Evolutionary conservation across 2,329 filamentous ascomycete species (phyloP), one percentile per base, ranked within the genome.

Genomic region (Emericellopsis cladophorae): DNA sequence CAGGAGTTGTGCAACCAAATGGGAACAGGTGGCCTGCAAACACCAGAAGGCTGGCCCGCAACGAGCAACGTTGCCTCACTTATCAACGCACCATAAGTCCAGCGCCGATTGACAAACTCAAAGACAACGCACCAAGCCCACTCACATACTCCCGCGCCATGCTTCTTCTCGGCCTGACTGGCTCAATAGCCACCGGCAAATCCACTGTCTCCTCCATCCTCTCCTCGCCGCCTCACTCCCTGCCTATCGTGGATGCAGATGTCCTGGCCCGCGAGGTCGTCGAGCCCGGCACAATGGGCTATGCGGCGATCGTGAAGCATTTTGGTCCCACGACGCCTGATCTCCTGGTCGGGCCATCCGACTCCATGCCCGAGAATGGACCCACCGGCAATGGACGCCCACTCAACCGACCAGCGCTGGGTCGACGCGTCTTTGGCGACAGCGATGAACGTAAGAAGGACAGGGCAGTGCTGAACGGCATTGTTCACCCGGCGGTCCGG

Each of bases 111-210:
- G 18, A 21, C 18, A 21, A 21, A 21, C 18, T 21, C 18, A 21
- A 21, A 21, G 5, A 21, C 18, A 21, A 21, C 3, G 18, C 3
- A 4, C 18, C 18, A 21, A 21, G 18, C 18, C 18, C 18, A 5
- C 18, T 21, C 18, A 21, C 4, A 21, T 21, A 21, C 18, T 21
- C 18, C 18, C 18, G 18, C 37, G 31, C 6, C 6, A 96, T 96
- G 92, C 76, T 96, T 38, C 79, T 98, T 54, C 88, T 98, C 52
- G 92, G 92, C 43, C 78, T 98, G 22, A 98, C 92, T 8, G 92
- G 92, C 58, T 95, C 89, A 45, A 96, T 98, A 57, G 92, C 92
- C 45, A 98, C 92, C 6, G 92, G 92, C 59, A 98, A 98, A 74
- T 95, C 90, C 36, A 98, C 90, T 49, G 88, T 95, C 42, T 95